phyloP scores from a whole-genome alignment of 2,329 filamentous ascomycete genomes.

The Rugonectria rugulosa region DNA sequence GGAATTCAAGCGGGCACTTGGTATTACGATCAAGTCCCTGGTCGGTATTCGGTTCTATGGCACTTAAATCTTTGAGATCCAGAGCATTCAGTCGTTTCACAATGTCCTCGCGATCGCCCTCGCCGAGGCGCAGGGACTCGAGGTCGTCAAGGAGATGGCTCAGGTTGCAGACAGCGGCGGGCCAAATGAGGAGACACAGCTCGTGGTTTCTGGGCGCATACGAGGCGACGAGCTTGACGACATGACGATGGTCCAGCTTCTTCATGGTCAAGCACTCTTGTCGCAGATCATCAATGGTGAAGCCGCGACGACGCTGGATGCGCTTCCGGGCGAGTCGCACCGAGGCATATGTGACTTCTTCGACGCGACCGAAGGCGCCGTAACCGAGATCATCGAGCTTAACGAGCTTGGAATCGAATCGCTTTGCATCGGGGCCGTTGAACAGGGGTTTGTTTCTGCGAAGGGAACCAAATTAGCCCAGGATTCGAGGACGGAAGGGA shows the following conservation, averaged over 20 bases:
- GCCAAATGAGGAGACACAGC: conserved; percentile 56
- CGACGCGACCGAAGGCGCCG: conserved; percentile 53
- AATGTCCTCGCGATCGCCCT: conserved; percentile 51
- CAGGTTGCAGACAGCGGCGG: conserved; percentile 56
- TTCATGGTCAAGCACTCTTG: conserved; percentile 58
- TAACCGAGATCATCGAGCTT: conserved; percentile 49
- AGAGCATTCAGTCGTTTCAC: conserved; percentile 48
- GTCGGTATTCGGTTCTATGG: conserved; percentile 41
- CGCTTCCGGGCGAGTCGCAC: conserved; percentile 56
- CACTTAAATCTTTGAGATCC: conserved; percentile 47
- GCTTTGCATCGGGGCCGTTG: conserved; percentile 42
- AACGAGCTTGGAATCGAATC: conserved; percentile 43
- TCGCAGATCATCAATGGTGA: conserved; percentile 51
- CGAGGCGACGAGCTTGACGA: conserved; percentile 56
- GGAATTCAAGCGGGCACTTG: conserved; percentile 50
- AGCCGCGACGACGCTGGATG: conserved; percentile 46
- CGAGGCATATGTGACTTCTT: conserved; percentile 50
- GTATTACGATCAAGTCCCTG: conserved; percentile 32
- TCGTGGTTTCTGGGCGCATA: conserved; percentile 51
- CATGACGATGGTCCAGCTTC: conserved; percentile 55
- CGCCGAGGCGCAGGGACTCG: conserved; percentile 47
- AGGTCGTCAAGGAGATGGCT: conserved; percentile 52
- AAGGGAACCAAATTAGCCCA: background rate
- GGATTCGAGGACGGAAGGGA: conserved; percentile 10
- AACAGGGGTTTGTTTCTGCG: conserved; percentile 42